Evolutionary conservation across 2,329 filamentous ascomycete species (phyloP), one percentile per base, ranked within the genome.

Genomic region (Metarhizium guizhouense): DNA sequence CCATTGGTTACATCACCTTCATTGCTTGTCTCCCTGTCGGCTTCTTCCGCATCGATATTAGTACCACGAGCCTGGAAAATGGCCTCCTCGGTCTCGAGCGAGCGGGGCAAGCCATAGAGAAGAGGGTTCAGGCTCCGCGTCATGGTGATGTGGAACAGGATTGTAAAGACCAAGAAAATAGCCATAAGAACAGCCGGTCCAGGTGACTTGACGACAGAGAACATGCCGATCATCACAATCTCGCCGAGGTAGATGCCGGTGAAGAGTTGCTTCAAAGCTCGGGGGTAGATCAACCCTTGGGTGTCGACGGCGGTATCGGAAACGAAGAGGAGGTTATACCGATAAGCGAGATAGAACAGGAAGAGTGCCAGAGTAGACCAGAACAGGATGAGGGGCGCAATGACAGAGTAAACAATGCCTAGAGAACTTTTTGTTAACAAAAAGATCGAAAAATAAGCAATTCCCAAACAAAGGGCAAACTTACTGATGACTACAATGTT

Each of bases 291-390:
- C 25, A 93, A 83, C 51, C 94, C 93, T 65, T 90, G 90, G 51
- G 91, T 96, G 67, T 97, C 92, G 60, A 95, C 84, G 59, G 84
- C 77, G 13, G 87, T 81, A 61, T 91, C 87, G 51, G 83, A 86
- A 14, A 94, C 88, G 68, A 89, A 96, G 25, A 96, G 76, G 54
- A 96, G 71, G 71, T 93, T 92, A 78, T 96, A 95, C 42, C 88
- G 83, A 74, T 91, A 95, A 54, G 89, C 87, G 53, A 90, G 77
- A 70, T 95, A 94, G 74, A 95, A 89, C 51, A 95, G 74, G 47
- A 77, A 81, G 59, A 96, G 81, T 38, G 87, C 90, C 43, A 92
- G 74, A 1, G 86, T 84, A 0, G 89, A 88, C 70, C 95, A 95
- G 47, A 86, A 84, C 18, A 95, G 77, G 54, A 95, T 85, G 4